Conservation (phyloP, 257 asterid species). For the Salvia rosmarinus region DNA sequence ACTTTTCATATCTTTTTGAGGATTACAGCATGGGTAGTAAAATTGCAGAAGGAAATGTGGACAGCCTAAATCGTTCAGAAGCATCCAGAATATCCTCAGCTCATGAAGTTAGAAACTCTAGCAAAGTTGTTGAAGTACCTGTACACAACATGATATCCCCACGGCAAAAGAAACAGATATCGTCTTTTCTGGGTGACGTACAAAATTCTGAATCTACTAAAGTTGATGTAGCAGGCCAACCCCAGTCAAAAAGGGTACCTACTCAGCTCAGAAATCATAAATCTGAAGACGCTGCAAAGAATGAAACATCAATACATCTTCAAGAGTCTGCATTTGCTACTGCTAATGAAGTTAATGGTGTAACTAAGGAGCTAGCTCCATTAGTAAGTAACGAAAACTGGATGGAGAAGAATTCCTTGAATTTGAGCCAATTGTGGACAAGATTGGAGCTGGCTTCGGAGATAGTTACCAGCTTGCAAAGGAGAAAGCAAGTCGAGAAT, state of each 20-base stretch:
- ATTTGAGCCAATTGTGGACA: slow-evolving; percentile 74
- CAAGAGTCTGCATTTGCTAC: slow-evolving; percentile 41
- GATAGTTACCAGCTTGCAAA: slow-evolving; percentile 70
- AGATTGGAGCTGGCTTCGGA: slow-evolving; percentile 71
- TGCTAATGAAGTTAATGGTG: slow-evolving; percentile 37
- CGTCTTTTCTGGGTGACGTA: slow-evolving; percentile 25
- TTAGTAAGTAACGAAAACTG: slow-evolving; percentile 58
- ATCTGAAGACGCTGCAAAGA: slow-evolving; percentile 40
- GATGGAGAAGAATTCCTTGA: slow-evolving; percentile 81
- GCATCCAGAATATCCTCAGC: slow-evolving; percentile 38
- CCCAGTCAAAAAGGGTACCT: slow-evolving; percentile 25
- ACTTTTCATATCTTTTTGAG: slow-evolving; percentile 28
- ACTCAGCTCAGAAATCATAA: slow-evolving; percentile 34
- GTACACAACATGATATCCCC: too few species aligned
- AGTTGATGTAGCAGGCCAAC: slow-evolving; percentile 30
- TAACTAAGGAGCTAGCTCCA: slow-evolving; percentile 39
- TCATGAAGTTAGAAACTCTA: slow-evolving; percentile 34
- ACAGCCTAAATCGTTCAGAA: slow-evolving; percentile 30
- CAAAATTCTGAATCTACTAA: slow-evolving; percentile 35
- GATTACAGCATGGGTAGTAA: slow-evolving; percentile 29
- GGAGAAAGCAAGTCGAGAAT: slow-evolving; percentile 60
- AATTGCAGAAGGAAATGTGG: slow-evolving; percentile 38
- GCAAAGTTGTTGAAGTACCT: too few species aligned
- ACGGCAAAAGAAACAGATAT: too few species aligned
- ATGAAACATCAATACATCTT: slow-evolving; percentile 28